Base-by-base conservation (phyloP, 768 basidiomycete genomes). In the Panaeolus cyanescens region DNA sequence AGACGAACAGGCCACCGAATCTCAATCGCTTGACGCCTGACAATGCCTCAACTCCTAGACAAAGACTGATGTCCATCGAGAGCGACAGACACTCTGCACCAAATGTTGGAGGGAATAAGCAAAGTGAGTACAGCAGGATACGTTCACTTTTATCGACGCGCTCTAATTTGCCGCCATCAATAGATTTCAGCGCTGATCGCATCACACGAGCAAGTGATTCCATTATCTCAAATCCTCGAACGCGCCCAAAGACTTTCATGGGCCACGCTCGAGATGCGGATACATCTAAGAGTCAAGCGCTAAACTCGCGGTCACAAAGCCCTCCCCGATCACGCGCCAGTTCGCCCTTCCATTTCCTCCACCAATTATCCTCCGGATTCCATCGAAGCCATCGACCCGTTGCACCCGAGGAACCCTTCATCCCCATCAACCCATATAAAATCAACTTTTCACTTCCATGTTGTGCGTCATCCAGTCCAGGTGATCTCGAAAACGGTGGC, bases 301-400 rank as follows among this genome's bases (percentile, higher is more conserved):
- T 66, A 1, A 67, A 60, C 5, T 66, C 63, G 28, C 68, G 58
- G 13, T 65, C 66, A 13, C 77, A 83, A 0, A 80, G 86, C 3
- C 78, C 79, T 15, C 78, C 80, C 7, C 82, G 83, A n/a, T 85
- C 85, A 17, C 80, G 86, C 7, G 72, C 75, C 1, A 70, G 77
- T 0, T 90, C 89, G 1, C 89, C 90, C 0, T 73, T 90, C 0
- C 83, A 87, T 9, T 75, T 87, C 17, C 77, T 90, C 15, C 81
- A 82, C 5, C 78, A 81, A 13, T 84, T 82, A 78, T 77, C 82
- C 19, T 72, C 83, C 0, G 77, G 79, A 9, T 78, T 88, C 12
- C 77, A 81, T 32, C 77, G 79, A 15, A 75, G 75, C 17, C 65
- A 66, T 33, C 62, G 59, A 32, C 62, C 39, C 5, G 32, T 63